Evolutionary conservation across 2,329 filamentous ascomycete species (phyloP).

Genomic region (Aspergillus vadensis): DNA sequence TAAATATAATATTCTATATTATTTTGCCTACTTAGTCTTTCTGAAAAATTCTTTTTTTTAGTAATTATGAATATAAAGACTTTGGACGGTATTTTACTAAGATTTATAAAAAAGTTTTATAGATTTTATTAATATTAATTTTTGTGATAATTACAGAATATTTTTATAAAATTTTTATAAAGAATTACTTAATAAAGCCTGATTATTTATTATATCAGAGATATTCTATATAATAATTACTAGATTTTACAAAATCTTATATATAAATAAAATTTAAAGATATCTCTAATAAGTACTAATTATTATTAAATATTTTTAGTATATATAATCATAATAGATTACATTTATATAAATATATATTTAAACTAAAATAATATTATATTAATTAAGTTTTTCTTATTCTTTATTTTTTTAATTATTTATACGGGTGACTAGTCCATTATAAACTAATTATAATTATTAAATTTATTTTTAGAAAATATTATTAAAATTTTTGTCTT

Average conservation of each 20-base stretch:
- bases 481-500: background rate
- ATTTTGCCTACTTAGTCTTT: no score
- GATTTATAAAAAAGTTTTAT: background rate
- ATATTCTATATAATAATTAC: background rate
- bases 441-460: background rate
- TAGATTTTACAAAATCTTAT: background rate
- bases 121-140: no score
- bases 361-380: background rate
- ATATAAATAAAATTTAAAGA: background rate
- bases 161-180: background rate
- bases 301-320: background rate
- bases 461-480: background rate
- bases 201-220: background rate
- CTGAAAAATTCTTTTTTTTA: no score
- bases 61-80: no score
- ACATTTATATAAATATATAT: background rate
- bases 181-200: background rate
- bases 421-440: background rate
- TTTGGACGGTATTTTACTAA: no score
- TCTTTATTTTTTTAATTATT: background rate
- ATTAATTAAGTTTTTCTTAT: background rate
- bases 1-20: no score
- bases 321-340: background rate
- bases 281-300: background rate
- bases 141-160: background rate